Evolutionary conservation across 208 protist genomes (phyloP).

Genomic region (Acanthamoeba sp.): DNA sequence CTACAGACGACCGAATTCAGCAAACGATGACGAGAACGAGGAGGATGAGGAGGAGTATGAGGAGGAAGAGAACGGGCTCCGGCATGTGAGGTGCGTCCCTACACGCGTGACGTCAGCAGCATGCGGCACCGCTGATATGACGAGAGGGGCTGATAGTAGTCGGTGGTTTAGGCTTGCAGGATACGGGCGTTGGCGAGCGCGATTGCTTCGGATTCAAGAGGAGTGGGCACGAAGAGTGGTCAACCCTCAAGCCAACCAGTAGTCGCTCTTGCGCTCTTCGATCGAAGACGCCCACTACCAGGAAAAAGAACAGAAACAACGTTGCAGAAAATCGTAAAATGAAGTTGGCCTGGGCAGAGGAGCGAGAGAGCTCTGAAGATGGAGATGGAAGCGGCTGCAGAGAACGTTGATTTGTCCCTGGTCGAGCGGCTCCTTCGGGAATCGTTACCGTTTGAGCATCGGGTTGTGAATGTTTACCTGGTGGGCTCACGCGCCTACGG

Average conservation of each 20-base stretch:
- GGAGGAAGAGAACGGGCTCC: neutral
- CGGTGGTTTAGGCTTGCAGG: neutral
- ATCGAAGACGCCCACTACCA: too few relatives aligned
- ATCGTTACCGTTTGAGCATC: neutral
- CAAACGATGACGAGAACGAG: neutral
- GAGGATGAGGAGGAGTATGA: neutral
- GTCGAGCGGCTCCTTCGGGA: neutral
- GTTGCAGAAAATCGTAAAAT: too few relatives aligned
- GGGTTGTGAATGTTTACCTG: slow-evolving; percentile 43
- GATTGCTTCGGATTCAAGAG: neutral
- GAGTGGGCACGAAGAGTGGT: too few relatives aligned
- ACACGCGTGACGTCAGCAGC: neutral
- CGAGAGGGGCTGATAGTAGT: neutral
- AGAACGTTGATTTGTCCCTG: neutral
- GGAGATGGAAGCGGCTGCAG: too few relatives aligned
- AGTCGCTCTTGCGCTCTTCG: too few relatives aligned
- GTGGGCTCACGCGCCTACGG: slow-evolving; percentile 43
- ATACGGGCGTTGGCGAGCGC: neutral
- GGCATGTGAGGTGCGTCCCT: neutral
- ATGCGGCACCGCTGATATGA: too few relatives aligned
- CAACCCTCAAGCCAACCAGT: too few relatives aligned
- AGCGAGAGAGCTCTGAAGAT: too few relatives aligned
- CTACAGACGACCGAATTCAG: neutral
- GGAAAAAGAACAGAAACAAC: too few relatives aligned
- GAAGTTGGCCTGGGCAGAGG: too few relatives aligned